Conservation (phyloP, 2,329 filamentous ascomycete species). For the Kalmusia sp. region DNA sequence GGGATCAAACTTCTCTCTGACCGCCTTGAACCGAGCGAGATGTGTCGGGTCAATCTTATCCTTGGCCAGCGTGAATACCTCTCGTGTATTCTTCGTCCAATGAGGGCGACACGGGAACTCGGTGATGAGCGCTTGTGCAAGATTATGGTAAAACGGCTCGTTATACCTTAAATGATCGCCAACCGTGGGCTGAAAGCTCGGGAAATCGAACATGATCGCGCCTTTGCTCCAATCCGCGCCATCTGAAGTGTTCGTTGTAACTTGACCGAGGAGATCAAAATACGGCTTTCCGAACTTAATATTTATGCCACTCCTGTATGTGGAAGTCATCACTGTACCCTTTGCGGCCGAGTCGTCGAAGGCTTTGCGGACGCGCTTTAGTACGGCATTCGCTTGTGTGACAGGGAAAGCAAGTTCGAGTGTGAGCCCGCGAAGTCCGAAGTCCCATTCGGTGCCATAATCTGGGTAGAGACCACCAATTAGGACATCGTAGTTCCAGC, state of each 20-base stretch:
- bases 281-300: slow-evolving; percentile 61
- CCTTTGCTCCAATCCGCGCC: slow-evolving; percentile 58
- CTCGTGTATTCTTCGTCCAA: slow-evolving; percentile 62
- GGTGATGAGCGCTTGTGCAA: slow-evolving; percentile 56
- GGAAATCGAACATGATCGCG: slow-evolving; percentile 63
- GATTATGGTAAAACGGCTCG: slow-evolving; percentile 57
- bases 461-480: slow-evolving; percentile 59
- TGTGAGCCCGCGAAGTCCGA: slow-evolving; percentile 56
- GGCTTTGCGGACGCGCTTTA: slow-evolving; percentile 56
- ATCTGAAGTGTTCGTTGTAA: slow-evolving; percentile 57
- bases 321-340: slow-evolving; percentile 57
- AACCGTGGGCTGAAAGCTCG: slow-evolving; percentile 54
- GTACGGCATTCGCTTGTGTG: slow-evolving; percentile 57
- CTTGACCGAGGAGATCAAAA: slow-evolving; percentile 59
- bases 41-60: slow-evolving; percentile 58
- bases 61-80: slow-evolving; percentile 53
- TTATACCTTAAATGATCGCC: slow-evolving; percentile 59
- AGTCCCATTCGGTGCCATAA: slow-evolving; percentile 60
- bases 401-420: slow-evolving; percentile 61
- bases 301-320: slow-evolving; percentile 61
- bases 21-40: slow-evolving; percentile 56
- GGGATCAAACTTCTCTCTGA: slow-evolving; percentile 58
- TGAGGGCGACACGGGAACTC: slow-evolving; percentile 61
- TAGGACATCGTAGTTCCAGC: slow-evolving; percentile 62
- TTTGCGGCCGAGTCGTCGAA: slow-evolving; percentile 53